phyloP scores from a whole-genome alignment of 2,329 filamentous ascomycete species.

The Xylariales sp. region DNA sequence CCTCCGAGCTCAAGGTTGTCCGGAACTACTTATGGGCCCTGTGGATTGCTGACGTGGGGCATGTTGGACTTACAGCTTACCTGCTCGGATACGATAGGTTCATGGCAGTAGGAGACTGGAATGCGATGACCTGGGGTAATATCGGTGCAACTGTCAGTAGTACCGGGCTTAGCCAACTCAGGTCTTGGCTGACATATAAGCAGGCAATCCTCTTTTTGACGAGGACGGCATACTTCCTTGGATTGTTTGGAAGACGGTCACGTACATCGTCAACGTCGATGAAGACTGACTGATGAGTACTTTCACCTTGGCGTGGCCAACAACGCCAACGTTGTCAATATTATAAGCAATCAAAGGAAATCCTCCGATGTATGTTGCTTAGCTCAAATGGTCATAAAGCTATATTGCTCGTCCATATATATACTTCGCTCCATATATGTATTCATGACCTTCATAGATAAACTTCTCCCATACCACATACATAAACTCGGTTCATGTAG shows the following conservation, averaged over 20 bases:
- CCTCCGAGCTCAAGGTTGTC: constrained; percentile 60
- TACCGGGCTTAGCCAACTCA: background rate
- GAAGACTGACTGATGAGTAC: background rate
- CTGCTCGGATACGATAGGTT: constrained; percentile 53
- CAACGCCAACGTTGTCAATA: too few species aligned
- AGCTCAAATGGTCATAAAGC: too few species aligned
- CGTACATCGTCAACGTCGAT: background rate
- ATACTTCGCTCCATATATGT: too few species aligned
- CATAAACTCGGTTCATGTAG: too few species aligned
- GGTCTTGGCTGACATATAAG: constrained; percentile 2
- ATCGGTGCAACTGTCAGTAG: constrained; percentile 57
- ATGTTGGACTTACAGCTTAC: constrained; percentile 57
- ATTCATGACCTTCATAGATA: constrained; percentile 15
- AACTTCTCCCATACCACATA: background rate
- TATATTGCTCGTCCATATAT: too few species aligned
- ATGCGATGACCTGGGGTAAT: constrained; percentile 69
- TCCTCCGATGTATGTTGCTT: too few species aligned
- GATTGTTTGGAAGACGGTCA: constrained; percentile 46
- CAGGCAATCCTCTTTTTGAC: constrained; percentile 52
- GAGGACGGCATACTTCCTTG: constrained; percentile 53
- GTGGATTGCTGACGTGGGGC: constrained; percentile 62
- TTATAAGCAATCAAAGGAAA: too few species aligned
- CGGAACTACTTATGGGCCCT: constrained; percentile 63
- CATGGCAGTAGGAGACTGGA: constrained; percentile 56
- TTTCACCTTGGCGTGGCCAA: too few species aligned